Base-by-base conservation (phyloP, 2,329 filamentous ascomycete species). In the Aureobasidium pullulans region DNA sequence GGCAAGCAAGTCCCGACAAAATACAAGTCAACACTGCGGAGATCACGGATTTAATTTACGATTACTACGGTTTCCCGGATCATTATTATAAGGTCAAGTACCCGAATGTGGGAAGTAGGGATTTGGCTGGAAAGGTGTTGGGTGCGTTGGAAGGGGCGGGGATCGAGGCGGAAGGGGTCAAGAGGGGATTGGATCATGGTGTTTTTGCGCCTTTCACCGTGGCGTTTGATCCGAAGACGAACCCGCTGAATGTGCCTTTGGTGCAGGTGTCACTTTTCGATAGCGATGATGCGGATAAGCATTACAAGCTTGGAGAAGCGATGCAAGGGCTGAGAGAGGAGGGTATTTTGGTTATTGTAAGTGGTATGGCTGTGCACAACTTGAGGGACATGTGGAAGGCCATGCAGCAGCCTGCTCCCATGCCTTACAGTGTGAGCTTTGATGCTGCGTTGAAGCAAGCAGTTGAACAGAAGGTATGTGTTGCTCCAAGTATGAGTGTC, bases 191-290 rank as follows among this genome's bases (percentile, higher is more conserved):
- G 1, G 88, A 91, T 66, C 88, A 91, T 68, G 88, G 88, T 19
- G 86, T 90, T 28, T 91, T 86, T 79, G 85, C 82, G 0, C 82
- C 83, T 10, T 90, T 90, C 70, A 82, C 82, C 1, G 86, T 89
- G 64, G 70, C 71, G 6, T 75, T 75, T 63, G 63, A 72, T 52
- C 71, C 71, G 0, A 60, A 69, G 48, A 67, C 66, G 48, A 75
- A 74, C 61, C 72, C 73, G 4, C 60, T 75, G 32, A 65, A 67
- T 23, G 70, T 74, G 71, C 88, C 88, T 1, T 76, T 91, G 6
- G 85, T 91, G 10, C 88, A 91, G 66, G 84, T 89, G 34, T 88
- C 85, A 2, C 77, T 90, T 10, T 89, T 86, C 70, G 75, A 80
- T 60, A 81, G 75, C 49, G 84, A 88, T 64, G 81, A 88, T 61